A percentile compares a stretch with the other conserved stretches of the same genome.
Evolutionary conservation across 305 asterid genomes (phyloP).

Genomic region (Solanum hybrid): DNA sequence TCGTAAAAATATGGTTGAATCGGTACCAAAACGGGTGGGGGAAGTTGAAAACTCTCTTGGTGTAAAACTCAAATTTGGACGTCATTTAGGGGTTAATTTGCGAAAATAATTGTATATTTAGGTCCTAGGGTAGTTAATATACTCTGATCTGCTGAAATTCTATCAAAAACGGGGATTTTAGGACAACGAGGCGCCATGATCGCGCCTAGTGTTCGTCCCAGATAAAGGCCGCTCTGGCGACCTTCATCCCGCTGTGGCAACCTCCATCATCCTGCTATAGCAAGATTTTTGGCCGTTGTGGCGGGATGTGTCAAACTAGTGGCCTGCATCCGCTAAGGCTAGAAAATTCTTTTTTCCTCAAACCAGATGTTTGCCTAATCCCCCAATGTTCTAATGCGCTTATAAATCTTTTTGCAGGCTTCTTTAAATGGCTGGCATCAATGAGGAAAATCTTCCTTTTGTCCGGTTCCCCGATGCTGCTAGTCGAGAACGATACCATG

Average conservation of each 20-base stretch:
- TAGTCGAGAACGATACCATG: not conserved
- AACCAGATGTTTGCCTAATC: not conserved
- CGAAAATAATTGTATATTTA: no score
- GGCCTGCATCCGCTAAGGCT: not conserved
- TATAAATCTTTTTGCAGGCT: not conserved
- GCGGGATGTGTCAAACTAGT: not conserved
- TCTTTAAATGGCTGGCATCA: not conserved
- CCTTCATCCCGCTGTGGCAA: not conserved
- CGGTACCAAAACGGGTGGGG: not conserved
- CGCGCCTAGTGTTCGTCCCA: not conserved
- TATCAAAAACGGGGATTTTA: not conserved
- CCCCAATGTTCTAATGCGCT: not conserved
- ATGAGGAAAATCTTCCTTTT: not conserved
- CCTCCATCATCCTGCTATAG: not conserved
- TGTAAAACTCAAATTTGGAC: not conserved
- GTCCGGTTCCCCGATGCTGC: not conserved
- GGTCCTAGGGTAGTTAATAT: not conserved
- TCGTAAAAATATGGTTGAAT: not conserved
- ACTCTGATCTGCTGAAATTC: not conserved
- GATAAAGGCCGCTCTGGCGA: not conserved
- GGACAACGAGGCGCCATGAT: not conserved
- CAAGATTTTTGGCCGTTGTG: not conserved
- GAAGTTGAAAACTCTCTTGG: not conserved
- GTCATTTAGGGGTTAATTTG: not conserved
- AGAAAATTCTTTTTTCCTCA: not conserved